A percentile compares a stretch with the other conserved stretches of the same genome.
Evolutionary conservation across 768 basidiomycete genomes (phyloP).

Genomic region (Clitopilus passeckerianus): DNA sequence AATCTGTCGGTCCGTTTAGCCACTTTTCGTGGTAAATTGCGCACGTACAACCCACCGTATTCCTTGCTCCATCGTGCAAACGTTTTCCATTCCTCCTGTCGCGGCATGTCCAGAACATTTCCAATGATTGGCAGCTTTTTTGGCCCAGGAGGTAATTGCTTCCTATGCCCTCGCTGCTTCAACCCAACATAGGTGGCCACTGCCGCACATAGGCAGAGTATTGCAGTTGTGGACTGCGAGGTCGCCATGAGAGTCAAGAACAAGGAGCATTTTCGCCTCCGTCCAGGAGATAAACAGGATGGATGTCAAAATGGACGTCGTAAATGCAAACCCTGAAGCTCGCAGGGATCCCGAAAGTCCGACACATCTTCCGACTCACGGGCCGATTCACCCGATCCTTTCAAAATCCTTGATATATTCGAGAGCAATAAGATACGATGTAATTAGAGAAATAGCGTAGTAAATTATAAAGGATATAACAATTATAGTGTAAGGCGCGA

Average conservation of each 20-base stretch:
- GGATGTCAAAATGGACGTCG: not conserved
- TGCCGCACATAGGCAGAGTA: not conserved
- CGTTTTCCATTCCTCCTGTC: slow-evolving; percentile 25
- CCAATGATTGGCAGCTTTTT: slow-evolving; percentile 30
- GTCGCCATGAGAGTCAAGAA: not conserved
- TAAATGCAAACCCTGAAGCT: not conserved
- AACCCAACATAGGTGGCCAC: not conserved
- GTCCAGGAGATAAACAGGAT: not conserved
- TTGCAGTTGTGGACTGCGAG: not conserved
- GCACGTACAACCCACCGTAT: no score
- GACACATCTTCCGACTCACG: not conserved
- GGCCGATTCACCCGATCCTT: no score
- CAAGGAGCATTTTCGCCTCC: no score
- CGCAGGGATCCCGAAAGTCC: not conserved
- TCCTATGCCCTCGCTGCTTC: not conserved
- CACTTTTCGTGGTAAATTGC: no score
- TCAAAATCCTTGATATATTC: no score
- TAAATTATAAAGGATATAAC: not conserved
- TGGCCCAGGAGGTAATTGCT: slow-evolving; percentile 30
- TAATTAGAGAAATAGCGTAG: no score
- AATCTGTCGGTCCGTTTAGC: slow-evolving; percentile 9
- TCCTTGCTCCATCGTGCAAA: slow-evolving; percentile 31
- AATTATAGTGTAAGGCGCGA: not conserved
- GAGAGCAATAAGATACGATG: no score
- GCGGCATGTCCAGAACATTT: slow-evolving; percentile 31